phyloP scores from a whole-genome alignment of 2,329 filamentous ascomycete species.

The Penicillium sp. region DNA sequence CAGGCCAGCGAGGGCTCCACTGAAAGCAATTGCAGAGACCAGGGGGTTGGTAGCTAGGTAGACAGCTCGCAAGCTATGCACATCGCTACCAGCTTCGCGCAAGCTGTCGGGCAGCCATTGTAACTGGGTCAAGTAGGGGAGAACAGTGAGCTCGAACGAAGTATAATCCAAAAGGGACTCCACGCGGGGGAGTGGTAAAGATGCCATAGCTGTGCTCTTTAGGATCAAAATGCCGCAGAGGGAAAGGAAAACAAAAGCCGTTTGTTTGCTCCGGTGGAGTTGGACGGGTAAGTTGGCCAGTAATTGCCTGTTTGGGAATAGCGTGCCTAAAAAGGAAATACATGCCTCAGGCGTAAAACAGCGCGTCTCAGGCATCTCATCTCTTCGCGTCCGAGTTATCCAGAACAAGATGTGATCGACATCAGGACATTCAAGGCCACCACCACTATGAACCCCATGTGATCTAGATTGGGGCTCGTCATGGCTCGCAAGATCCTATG shows the following conservation, averaged over 20 bases:
- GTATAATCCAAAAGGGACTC: conserved; percentile 64
- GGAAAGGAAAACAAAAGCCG: conserved; percentile 4
- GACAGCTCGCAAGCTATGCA: conserved; percentile 56
- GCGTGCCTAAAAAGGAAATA: neutral
- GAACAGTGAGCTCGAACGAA: conserved; percentile 64
- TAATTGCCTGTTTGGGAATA: conserved; percentile 15
- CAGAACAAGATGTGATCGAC: conserved; percentile 13
- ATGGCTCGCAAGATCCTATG: conserved; percentile 56
- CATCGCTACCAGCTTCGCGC: conserved; percentile 51
- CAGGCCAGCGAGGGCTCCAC: conserved; percentile 59
- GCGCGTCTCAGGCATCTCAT: conserved; percentile 8
- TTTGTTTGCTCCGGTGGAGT: conserved; percentile 4
- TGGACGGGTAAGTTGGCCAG: conserved; percentile 10
- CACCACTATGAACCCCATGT: conserved; percentile 7
- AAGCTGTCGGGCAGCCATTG: conserved; percentile 60
- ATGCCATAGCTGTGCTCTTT: conserved; percentile 43
- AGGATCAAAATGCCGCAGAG: neutral
- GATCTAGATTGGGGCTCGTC: conserved; percentile 7
- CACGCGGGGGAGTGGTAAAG: conserved; percentile 55
- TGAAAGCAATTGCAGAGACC: conserved; percentile 63
- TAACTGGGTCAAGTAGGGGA: conserved; percentile 64
- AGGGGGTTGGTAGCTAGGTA: conserved; percentile 83
- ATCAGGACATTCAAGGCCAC: conserved; percentile 1
- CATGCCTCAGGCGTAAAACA: conserved; percentile 10
- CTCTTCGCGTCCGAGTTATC: conserved; percentile 11